These are phyloP conservation scores for Verticillium zaregamsianum DNA, from an alignment of 2,329 filamentous ascomycete genomes.

Conservation along the genomic window DNA sequence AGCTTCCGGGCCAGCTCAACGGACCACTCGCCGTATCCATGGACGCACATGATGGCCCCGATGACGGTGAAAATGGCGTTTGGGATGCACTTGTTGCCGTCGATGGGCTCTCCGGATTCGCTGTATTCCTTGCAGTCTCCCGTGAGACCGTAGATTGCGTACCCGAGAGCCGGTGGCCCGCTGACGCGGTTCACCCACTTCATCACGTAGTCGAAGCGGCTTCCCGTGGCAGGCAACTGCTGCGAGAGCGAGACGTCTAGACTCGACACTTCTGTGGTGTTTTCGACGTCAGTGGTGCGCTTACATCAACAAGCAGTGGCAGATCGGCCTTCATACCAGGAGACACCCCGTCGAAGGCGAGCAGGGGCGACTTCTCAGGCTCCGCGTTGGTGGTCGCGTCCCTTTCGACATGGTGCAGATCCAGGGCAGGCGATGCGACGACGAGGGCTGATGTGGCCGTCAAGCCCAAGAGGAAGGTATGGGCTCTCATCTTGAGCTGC, in stretches of 20 bases:
- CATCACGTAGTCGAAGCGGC: background rate
- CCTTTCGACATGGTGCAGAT: no score
- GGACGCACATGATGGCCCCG: background rate
- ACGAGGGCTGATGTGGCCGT: no score
- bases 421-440: no score
- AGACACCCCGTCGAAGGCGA: no score
- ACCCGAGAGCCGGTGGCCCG: background rate
- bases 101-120: background rate
- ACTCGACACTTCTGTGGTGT: background rate
- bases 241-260: background rate
- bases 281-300: background rate
- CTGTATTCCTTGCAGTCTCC: background rate
- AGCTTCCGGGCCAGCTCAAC: background rate
- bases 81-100: background rate
- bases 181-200: background rate
- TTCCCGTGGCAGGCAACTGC: background rate
- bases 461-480: no score
- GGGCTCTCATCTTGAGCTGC: no score
- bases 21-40: background rate
- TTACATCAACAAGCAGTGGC: no score
- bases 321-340: no score
- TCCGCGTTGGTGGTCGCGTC: no score
- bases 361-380: no score
- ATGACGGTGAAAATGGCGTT: background rate
- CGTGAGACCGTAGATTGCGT: background rate